Evolutionary conservation across 495 filamentous ascomycete species (phyloP).

Genomic region (Rhypophila decipiens): DNA sequence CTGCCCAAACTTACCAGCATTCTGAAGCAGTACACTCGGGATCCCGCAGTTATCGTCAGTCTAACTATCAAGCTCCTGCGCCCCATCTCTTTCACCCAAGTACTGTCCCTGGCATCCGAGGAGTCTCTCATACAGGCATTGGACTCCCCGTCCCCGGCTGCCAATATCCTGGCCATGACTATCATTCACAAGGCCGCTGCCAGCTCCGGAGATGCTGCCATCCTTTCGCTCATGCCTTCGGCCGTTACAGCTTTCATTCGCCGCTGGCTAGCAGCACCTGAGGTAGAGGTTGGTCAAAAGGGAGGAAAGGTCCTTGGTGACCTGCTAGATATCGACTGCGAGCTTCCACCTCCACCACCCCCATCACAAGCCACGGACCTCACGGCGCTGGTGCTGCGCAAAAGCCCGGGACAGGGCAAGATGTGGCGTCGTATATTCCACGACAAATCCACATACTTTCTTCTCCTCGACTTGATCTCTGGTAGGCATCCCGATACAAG

Average conservation of each 20-base stretch:
- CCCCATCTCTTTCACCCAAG: slow-evolving; percentile 44
- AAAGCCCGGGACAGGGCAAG: slow-evolving; percentile 52
- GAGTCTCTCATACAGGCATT: slow-evolving; percentile 51
- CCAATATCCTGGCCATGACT: slow-evolving; percentile 64
- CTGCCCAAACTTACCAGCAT: slow-evolving; percentile 44
- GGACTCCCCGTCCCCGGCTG: slow-evolving; percentile 52
- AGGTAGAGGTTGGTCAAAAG: slow-evolving; percentile 67
- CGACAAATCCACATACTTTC: slow-evolving; percentile 58
- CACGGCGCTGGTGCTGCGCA: slow-evolving; percentile 29
- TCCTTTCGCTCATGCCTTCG: slow-evolving; percentile 58
- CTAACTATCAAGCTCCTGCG: slow-evolving; percentile 49
- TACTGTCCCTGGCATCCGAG: slow-evolving; percentile 46
- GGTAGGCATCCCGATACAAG: slow-evolving; percentile 31
- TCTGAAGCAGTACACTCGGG: slow-evolving; percentile 41
- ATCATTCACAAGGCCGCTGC: slow-evolving; percentile 66
- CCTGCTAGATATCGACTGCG: slow-evolving; percentile 62
- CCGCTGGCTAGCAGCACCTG: slow-evolving; percentile 64
- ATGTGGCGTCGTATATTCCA: slow-evolving; percentile 69
- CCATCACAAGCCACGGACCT: slow-evolving; percentile 2
- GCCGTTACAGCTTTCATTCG: slow-evolving; percentile 56
- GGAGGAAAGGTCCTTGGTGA: slow-evolving; percentile 60
- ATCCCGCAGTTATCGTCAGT: slow-evolving; percentile 44
- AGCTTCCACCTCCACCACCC: slow-evolving; percentile 41
- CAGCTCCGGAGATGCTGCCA: slow-evolving; percentile 55
- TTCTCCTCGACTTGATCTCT: slow-evolving; percentile 58